Conservation (phyloP, 768 basidiomycete genomes). For the Pleurotus platypus region DNA sequence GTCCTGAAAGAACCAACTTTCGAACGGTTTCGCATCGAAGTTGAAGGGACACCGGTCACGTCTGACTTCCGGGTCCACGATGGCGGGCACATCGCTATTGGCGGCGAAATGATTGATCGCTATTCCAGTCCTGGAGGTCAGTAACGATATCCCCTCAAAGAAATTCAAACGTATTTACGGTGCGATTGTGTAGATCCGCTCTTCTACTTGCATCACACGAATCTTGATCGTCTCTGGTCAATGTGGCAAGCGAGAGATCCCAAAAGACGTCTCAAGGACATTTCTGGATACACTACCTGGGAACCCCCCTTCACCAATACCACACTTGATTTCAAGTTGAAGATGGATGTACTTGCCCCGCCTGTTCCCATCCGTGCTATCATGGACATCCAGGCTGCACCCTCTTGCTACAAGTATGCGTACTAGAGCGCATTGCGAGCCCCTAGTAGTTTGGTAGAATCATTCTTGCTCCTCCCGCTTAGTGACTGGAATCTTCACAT, state of each 20-base stretch:
- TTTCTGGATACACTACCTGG: slow-evolving; percentile 20
- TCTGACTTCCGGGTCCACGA: slow-evolving; percentile 7
- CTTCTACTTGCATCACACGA: slow-evolving; percentile 5
- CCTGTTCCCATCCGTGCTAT: slow-evolving; percentile 19
- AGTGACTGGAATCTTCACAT: too few species aligned
- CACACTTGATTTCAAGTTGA: slow-evolving; percentile 18
- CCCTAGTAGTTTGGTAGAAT: too few species aligned
- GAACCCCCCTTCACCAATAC: slow-evolving; percentile 17
- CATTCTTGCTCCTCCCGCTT: too few species aligned
- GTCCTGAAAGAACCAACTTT: slow-evolving; percentile 14
- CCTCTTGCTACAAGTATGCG: slow-evolving; percentile 19
- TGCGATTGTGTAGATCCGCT: background rate
- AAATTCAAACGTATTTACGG: background rate
- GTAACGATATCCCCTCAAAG: background rate
- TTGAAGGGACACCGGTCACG: slow-evolving; percentile 14
- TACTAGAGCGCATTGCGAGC: background rate
- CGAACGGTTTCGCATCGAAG: slow-evolving; percentile 13
- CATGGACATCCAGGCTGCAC: slow-evolving; percentile 16
- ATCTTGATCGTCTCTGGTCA: slow-evolving; percentile 4
- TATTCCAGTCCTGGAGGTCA: slow-evolving; percentile 11
- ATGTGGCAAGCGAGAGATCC: slow-evolving; percentile 7
- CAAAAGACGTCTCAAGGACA: slow-evolving; percentile 15
- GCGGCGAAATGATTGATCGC: slow-evolving; percentile 11
- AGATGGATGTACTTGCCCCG: slow-evolving; percentile 16
- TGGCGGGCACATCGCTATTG: slow-evolving; percentile 12